phyloP scores from a whole-genome alignment of 2,329 filamentous ascomycete genomes.

The Aspergillus neoniger region DNA sequence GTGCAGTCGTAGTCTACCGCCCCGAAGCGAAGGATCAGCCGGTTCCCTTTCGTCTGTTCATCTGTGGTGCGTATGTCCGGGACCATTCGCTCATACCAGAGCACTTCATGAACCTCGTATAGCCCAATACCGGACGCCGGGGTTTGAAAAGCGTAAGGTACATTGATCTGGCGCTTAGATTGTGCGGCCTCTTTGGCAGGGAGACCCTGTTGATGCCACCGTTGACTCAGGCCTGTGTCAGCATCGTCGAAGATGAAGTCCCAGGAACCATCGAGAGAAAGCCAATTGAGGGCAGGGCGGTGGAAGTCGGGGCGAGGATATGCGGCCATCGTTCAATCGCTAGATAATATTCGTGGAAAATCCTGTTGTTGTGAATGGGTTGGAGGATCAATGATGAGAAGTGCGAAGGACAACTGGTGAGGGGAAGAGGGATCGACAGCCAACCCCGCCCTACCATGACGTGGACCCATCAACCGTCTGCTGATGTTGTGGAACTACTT shows the following conservation, averaged over 20 bases:
- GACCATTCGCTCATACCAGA: conserved; percentile 65
- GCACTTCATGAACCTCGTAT: conserved; percentile 63
- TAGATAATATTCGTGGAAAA: background rate
- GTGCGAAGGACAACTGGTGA: background rate
- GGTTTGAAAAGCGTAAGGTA: conserved; percentile 67
- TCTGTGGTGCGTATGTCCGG: conserved; percentile 51
- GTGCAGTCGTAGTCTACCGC: conserved; percentile 54
- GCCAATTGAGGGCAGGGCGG: conserved; percentile 58
- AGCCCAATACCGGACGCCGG: conserved; percentile 65
- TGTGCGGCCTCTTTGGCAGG: conserved; percentile 41
- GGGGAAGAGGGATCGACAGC: background rate
- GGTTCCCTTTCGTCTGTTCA: conserved; percentile 45
- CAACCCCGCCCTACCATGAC: too few relatives aligned
- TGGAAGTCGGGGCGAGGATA: conserved; percentile 69
- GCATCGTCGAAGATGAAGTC: conserved; percentile 66
- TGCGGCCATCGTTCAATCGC: background rate
- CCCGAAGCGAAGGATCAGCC: conserved; percentile 49
- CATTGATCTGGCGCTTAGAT: conserved; percentile 57
- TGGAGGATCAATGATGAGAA: background rate
- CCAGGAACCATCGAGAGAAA: conserved; percentile 64
- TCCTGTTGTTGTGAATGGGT: background rate
- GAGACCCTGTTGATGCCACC: conserved; percentile 58
- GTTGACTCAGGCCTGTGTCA: conserved; percentile 55
- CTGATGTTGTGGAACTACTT: too few relatives aligned
- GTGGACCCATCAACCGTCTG: too few relatives aligned